Conservation (phyloP, 2,329 filamentous ascomycete species). For the Colletotrichum eleusines region DNA sequence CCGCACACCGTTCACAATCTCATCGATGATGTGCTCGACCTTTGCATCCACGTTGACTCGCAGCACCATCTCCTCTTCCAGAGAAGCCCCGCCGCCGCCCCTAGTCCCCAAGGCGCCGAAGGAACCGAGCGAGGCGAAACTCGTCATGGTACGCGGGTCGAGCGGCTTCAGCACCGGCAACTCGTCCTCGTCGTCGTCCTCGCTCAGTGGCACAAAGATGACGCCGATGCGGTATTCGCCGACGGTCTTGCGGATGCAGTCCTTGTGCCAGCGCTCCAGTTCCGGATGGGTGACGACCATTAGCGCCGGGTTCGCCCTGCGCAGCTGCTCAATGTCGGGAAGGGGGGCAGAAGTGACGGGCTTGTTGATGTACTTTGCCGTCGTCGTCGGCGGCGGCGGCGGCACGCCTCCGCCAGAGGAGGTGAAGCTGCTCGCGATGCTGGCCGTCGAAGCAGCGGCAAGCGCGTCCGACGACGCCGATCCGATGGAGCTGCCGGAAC, state of each 20-base stretch:
- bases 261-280: slow-evolving; percentile 48
- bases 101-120: neutral
- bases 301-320: slow-evolving; percentile 46
- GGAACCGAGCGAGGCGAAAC: neutral
- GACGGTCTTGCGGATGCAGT: slow-evolving; percentile 45
- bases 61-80: neutral
- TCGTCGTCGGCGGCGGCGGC: too few relatives aligned
- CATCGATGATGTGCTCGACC: neutral
- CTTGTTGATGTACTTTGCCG: neutral
- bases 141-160: neutral
- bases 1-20: neutral
- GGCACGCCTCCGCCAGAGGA: neutral
- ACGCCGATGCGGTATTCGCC: slow-evolving; percentile 48
- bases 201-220: slow-evolving; percentile 47
- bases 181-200: neutral
- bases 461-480: neutral
- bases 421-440: neutral
- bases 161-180: neutral
- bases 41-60: neutral
- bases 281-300: slow-evolving; percentile 49
- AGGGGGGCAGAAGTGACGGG: neutral
- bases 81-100: neutral
- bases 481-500: slow-evolving; percentile 44
- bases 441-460: neutral
- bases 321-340: slow-evolving; percentile 40